Percentiles rank a stretch among this genome's conserved stretches.
Evolutionary conservation across 805 yeast genomes (phyloP).

Genomic region (Myxozyma neglecta): DNA sequence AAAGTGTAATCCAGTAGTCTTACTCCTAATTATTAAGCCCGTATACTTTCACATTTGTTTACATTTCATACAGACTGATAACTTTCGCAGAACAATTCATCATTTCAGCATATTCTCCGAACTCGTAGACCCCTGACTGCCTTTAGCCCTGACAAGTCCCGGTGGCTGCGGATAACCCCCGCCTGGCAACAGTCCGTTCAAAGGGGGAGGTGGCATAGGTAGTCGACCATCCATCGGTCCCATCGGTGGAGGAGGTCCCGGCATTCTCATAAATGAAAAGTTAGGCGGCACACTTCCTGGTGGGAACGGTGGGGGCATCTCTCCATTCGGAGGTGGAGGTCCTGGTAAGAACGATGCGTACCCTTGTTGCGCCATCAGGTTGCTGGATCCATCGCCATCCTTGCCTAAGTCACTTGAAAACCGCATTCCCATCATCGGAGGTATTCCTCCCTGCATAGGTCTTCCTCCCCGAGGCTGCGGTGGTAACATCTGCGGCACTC

Average conservation of each 20-base stretch:
- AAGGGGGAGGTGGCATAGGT: constrained; percentile 10
- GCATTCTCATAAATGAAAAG: constrained; percentile 20
- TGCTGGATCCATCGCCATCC: background rate
- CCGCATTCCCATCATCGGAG: constrained; percentile 5
- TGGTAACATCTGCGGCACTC: background rate
- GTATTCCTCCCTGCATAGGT: constrained; percentile 1
- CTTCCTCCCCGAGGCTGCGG: constrained; percentile 2
- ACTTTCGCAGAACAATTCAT: too few relatives aligned
- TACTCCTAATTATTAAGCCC: too few relatives aligned
- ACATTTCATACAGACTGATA: too few relatives aligned
- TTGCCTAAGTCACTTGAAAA: background rate
- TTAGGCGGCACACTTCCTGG: constrained; percentile 8
- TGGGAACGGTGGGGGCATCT: constrained; percentile 12
- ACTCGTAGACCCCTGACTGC: background rate
- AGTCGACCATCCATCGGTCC: constrained; percentile 12
- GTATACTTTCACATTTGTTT: background rate
- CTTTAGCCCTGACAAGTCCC: background rate
- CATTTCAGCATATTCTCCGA: background rate
- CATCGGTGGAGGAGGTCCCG: constrained; percentile 21
- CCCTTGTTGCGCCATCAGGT: background rate
- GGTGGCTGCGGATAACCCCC: background rate
- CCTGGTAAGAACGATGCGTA: background rate
- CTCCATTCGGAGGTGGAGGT: constrained; percentile 4
- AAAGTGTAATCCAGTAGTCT: too few relatives aligned
- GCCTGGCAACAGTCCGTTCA: constrained; percentile 1